Evolutionary conservation across 2,329 filamentous ascomycete species (phyloP).

Genomic region (Pseudohalonectria lignicola): DNA sequence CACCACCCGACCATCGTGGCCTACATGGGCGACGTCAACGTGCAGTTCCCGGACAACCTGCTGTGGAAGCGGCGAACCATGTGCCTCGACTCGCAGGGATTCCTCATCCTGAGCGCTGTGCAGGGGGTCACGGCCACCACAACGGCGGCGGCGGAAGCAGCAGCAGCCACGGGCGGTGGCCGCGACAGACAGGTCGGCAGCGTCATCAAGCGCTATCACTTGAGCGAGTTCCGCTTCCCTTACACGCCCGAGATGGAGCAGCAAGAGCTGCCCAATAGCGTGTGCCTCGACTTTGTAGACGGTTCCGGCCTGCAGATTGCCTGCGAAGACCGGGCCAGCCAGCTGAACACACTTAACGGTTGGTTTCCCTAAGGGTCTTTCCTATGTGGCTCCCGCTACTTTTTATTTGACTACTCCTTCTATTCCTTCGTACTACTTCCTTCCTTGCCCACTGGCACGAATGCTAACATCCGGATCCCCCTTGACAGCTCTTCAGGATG

Average conservation of each 20-base stretch:
- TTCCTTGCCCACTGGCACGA: too few relatives aligned
- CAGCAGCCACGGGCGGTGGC: background rate
- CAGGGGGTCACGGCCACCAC: slow-evolving; percentile 39
- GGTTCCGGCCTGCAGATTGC: slow-evolving; percentile 53
- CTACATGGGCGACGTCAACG: slow-evolving; percentile 81
- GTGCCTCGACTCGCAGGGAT: slow-evolving; percentile 73
- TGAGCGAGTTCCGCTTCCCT: slow-evolving; percentile 72
- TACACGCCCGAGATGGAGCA: slow-evolving; percentile 81
- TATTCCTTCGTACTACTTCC: background rate
- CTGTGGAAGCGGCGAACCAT: slow-evolving; percentile 93
- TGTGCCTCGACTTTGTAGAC: slow-evolving; percentile 49
- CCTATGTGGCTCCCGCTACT: too few relatives aligned
- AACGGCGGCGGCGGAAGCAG: slow-evolving; percentile 4
- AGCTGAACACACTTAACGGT: slow-evolving; percentile 43
- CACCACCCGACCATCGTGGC: slow-evolving; percentile 41
- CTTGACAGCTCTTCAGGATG: slow-evolving; percentile 32
- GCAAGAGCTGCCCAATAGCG: slow-evolving; percentile 86
- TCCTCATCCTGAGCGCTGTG: slow-evolving; percentile 66
- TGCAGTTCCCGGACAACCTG: slow-evolving; percentile 92
- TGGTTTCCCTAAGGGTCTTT: too few relatives aligned
- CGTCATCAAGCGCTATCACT: slow-evolving; percentile 66
- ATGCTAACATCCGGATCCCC: too few relatives aligned
- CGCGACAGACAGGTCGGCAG: slow-evolving; percentile 15
- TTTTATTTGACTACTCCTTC: background rate
- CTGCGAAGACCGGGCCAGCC: slow-evolving; percentile 49